Base-by-base conservation (phyloP, 352 stramenopile species). In the Phytophthora sp. region DNA sequence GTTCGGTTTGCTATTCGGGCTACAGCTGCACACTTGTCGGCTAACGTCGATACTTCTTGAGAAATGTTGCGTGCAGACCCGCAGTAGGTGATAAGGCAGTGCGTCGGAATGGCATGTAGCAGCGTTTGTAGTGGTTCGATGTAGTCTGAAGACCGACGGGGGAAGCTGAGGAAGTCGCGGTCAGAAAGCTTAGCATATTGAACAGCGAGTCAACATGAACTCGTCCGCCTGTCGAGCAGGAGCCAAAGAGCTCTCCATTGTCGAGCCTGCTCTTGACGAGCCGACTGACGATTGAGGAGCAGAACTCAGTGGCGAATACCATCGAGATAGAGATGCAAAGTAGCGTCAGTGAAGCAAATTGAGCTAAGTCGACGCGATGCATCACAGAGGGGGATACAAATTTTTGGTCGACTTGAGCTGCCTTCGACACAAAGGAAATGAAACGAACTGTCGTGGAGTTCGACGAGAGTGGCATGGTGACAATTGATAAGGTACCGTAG, bases 161-260 rank as follows among this genome's bases (percentile, higher is more conserved):
- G n/a, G 46, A 69, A 73, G 38, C 42, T 20, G 38, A 70, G 66
- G 35, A 73, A 69, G 52, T 69, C 44, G n/a, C 50, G 45, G 2
- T 68, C 51, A 12, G 57, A 60, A 73, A 68, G 9, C 55, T 8
- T 9, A 60, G 65, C 26, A 68, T 58, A 46, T 73, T 58, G 42
- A 73, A 65, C 2, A 73, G 50, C 2, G 47, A 68, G 18, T 44
- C 15, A 4, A 63, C 35, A 20, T 60, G 1, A 50, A 55, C 12
- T 13, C 24, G 35, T 26, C 45, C 49, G 8, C 51, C 58, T 4
- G 38, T 23, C 0, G 36, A 33, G 36, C 44, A 59, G 36, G 60
- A 64, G 36, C 36, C 23, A 13, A 44, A 44, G 16, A 44, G 36
- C 36, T 1, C 54, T 16, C 38, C 42, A 21, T 73, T 64, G 36